Evolutionary conservation across 75 land plant species (phyloP).

Genomic region (Pinus tabuliformis): DNA sequence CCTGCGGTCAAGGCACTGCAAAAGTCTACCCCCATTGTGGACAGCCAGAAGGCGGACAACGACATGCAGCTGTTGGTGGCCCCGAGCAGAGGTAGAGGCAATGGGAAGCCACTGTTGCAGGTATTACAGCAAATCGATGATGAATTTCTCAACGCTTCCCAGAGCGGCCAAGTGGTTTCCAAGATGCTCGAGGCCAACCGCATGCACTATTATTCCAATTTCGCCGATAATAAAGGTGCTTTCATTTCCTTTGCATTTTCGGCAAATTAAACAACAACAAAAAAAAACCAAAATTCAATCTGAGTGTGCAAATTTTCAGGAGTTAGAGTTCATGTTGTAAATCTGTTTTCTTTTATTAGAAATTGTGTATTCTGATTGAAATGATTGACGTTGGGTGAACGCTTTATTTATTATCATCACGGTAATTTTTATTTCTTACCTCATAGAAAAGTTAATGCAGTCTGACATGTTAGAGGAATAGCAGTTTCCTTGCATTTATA

Average conservation of each 20-base stretch:
- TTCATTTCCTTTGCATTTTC: neutral
- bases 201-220: constrained; percentile 91
- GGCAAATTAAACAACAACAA: too few relatives aligned
- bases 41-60: neutral
- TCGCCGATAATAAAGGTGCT: constrained; percentile 65
- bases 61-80: neutral
- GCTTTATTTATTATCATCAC: too few relatives aligned
- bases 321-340: too few relatives aligned
- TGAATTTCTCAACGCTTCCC: constrained; percentile 59
- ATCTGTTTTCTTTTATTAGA: too few relatives aligned
- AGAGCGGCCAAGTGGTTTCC: constrained; percentile 55
- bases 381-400: too few relatives aligned
- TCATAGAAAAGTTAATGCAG: too few relatives aligned
- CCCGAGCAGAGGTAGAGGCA: neutral
- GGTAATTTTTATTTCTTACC: too few relatives aligned
- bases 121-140: constrained; percentile 62
- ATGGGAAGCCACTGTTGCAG: constrained; percentile 30
- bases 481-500: too few relatives aligned
- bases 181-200: constrained; percentile 79
- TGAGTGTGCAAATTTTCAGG: too few relatives aligned
- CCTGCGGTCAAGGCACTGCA: neutral
- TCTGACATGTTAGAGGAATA: too few relatives aligned
- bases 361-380: too few relatives aligned
- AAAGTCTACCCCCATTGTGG: neutral
- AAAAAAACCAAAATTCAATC: too few relatives aligned